Conservation (phyloP, 176 grass and related monocot species). For the Triticum aestivum region DNA sequence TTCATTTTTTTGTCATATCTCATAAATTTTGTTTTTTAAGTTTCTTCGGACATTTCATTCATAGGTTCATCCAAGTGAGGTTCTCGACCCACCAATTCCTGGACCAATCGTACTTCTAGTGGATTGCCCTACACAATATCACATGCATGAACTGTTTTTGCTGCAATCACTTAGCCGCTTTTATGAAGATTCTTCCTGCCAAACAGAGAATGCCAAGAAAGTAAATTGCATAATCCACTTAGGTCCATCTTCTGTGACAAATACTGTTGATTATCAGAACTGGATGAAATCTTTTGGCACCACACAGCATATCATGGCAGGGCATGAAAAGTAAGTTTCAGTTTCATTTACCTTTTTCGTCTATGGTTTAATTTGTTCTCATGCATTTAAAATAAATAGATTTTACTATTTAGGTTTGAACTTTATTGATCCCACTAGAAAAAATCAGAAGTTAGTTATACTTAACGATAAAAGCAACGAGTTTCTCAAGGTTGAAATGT, state of each 20-base stretch:
- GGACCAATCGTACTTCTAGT: conserved; percentile 80
- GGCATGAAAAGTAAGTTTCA: conserved; percentile 88
- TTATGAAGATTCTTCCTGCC: conserved; percentile 44
- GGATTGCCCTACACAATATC: conserved; percentile 75
- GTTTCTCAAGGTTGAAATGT: conserved; percentile 48
- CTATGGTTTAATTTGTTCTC: background rate
- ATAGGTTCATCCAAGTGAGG: conserved; percentile 91
- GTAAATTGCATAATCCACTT: conserved; percentile 98
- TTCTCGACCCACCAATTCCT: conserved; percentile 67
- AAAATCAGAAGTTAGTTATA: background rate
- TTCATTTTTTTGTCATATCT: background rate
- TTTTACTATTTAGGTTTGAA: conserved; percentile 20
- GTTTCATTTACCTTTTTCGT: conserved; percentile 22
- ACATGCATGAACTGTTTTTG: conserved; percentile 69
- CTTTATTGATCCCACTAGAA: background rate
- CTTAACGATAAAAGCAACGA: background rate
- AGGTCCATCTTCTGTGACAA: conserved; percentile 79
- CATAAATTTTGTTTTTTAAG: conserved; percentile 16
- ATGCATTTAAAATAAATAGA: background rate
- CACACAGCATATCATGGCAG: conserved; percentile 93
- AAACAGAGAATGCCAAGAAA: conserved; percentile 51
- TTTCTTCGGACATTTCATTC: conserved; percentile 34
- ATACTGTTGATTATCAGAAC: conserved; percentile 58
- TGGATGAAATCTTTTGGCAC: conserved; percentile 84
- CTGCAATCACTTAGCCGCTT: conserved; percentile 56